A percentile compares a stretch with the other conserved stretches of the same genome.
Evolutionary conservation across 768 basidiomycete genomes (phyloP).

Genomic region (Terana coerulea): DNA sequence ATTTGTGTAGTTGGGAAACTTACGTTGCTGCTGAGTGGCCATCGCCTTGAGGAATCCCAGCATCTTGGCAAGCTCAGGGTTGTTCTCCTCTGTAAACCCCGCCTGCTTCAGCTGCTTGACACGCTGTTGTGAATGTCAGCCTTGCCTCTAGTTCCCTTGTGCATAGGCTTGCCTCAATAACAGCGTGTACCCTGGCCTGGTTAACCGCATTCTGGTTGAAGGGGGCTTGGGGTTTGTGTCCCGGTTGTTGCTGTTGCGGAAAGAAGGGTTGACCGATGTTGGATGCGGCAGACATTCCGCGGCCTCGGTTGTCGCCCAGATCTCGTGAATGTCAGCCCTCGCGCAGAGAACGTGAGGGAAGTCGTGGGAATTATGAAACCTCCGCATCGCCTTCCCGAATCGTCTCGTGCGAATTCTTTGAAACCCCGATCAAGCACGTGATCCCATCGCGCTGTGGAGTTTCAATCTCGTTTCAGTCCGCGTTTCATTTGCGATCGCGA

Average conservation of each 20-base stretch:
- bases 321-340: constrained; percentile 4
- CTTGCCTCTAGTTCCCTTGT: not conserved
- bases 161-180: not conserved
- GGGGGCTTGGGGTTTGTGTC: not conserved
- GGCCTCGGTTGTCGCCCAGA: constrained; percentile 5
- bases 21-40: not conserved
- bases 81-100: constrained; percentile 44
- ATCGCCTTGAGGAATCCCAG: constrained; percentile 31
- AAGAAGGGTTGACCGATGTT: constrained; percentile 7
- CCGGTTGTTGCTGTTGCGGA: not conserved
- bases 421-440: not conserved
- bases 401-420: not conserved
- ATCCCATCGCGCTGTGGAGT: no score
- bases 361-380: constrained; percentile 6
- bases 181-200: constrained; percentile 4
- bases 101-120: constrained; percentile 38
- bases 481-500: no score
- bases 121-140: constrained; percentile 31
- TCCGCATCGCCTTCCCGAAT: not conserved
- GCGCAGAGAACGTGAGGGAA: no score
- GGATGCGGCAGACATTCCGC: constrained; percentile 4
- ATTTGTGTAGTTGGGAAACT: not conserved
- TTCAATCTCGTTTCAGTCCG: no score
- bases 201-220: not conserved
- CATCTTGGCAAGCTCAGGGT: constrained; percentile 40